Evolutionary conservation across 2,329 filamentous ascomycete genomes (phyloP).

Genomic region (Fusarium udum): DNA sequence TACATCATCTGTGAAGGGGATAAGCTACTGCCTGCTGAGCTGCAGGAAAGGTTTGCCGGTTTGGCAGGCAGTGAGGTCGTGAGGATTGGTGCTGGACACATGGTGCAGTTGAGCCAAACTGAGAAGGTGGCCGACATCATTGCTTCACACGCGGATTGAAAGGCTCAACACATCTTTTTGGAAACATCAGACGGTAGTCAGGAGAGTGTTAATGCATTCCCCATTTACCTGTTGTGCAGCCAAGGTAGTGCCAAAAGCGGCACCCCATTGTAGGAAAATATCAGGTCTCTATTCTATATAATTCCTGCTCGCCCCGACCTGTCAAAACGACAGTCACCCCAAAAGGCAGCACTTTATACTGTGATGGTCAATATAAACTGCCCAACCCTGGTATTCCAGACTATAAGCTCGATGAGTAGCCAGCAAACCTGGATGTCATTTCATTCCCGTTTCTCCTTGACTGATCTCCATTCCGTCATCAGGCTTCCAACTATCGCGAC

Average conservation of each 20-base stretch:
- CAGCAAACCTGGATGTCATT: accelerated
- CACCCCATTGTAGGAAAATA: too few relatives aligned
- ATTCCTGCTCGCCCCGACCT: not conserved
- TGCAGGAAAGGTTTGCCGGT: not conserved
- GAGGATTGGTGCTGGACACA: not conserved
- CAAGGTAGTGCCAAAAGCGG: accelerated
- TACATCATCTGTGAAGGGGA: not conserved
- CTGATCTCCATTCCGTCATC: constrained; percentile 18
- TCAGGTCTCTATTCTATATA: not conserved
- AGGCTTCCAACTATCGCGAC: constrained; percentile 14
- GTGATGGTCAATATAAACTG: not conserved
- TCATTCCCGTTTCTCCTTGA: constrained; percentile 4
- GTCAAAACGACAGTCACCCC: too few relatives aligned
- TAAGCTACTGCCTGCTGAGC: not conserved
- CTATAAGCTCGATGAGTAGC: not conserved
- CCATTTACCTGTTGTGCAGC: accelerated
- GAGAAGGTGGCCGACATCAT: not conserved
- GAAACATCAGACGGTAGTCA: accelerated
- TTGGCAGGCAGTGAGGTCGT: not conserved
- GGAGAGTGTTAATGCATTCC: accelerated
- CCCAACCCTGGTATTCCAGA: accelerated
- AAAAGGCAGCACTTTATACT: not conserved
- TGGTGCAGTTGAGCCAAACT: not conserved
- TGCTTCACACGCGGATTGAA: not conserved
- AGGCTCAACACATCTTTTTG: accelerated